Base-by-base conservation (phyloP, 2,329 filamentous ascomycete species). In the Trichoderma arundinaceum region DNA sequence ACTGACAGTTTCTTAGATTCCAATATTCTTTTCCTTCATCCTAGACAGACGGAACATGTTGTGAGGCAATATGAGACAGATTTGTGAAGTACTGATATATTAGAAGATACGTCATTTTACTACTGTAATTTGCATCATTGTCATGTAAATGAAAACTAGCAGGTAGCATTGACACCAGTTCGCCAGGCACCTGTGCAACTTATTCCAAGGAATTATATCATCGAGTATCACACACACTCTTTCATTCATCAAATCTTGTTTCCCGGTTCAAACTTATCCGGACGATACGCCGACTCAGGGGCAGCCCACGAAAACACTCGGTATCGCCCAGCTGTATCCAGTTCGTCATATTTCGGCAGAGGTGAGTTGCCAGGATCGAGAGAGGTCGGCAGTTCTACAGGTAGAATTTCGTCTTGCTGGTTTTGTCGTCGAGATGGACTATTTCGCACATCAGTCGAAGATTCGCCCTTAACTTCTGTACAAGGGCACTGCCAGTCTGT, bases 321-420 rank as follows among this genome's bases (percentile, higher is more conserved):
- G 61, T 56, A 68, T 68, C 66, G 68, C 7, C 17, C n/a, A 43
- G 32, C 46, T 56, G 67, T 53, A 41, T 54, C 28, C 12, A 33
- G 1, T 1, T 67, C 68, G 44, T 69, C 69, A 51, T 79, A 79
- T 33, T 66, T 68, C 1, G 79, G 79, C n/a, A 77, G 69, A 13
- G 75, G 75, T 19, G 76, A 77, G 48, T 74, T 72, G 1, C 71
- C 74, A 1, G 73, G 75, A 4, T 75, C 72, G 1, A 66, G 57
- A 7, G 73, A 75, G 1, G 72, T 68, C 4, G 79, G 76, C 1
- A 82, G 69, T 67, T 81, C 80, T 1, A 74, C 76, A 0, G 71
- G 72, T 2, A 2, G 28, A 17, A 51, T 49, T 22, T 28, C 2
- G 8, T 33, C 7, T 33, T 12, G 39, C 41, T 13, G 33, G n/a